A percentile compares a stretch with the other conserved stretches of the same genome.
Evolutionary conservation across 352 stramenopile genomes (phyloP).

Genomic region (Globisporangium perplexum): DNA sequence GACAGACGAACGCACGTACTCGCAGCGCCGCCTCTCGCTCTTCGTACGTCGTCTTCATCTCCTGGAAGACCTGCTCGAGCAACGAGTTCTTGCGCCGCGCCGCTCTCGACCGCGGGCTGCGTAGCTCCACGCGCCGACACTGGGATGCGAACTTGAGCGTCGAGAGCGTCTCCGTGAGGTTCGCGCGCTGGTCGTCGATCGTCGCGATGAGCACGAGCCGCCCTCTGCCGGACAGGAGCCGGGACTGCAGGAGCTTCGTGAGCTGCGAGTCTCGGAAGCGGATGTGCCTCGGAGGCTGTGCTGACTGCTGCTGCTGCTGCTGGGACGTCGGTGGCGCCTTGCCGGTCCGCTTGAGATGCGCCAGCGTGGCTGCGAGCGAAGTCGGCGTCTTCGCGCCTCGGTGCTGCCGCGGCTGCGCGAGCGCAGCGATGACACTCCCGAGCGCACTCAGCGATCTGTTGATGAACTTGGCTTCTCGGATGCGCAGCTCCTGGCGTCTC

Average conservation of each 20-base stretch:
- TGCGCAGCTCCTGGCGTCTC: slow-evolving; percentile 46
- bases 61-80: slow-evolving; percentile 39
- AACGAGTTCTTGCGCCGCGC: slow-evolving; percentile 22
- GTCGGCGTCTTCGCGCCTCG: not conserved
- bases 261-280: slow-evolving; percentile 71
- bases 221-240: slow-evolving; percentile 38
- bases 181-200: slow-evolving; percentile 42
- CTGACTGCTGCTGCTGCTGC: slow-evolving; percentile 1
- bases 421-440: slow-evolving; percentile 55
- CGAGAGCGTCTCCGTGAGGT: slow-evolving; percentile 59
- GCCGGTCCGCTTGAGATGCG: not conserved
- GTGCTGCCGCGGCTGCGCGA: slow-evolving; percentile 28
- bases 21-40: slow-evolving; percentile 38
- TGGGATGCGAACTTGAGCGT: slow-evolving; percentile 75
- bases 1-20: slow-evolving; percentile 17
- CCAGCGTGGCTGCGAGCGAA: not conserved
- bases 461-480: slow-evolving; percentile 78
- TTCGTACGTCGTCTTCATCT: slow-evolving; percentile 49
- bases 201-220: slow-evolving; percentile 56
- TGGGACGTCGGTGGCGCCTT: not conserved
- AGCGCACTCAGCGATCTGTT: slow-evolving; percentile 64
- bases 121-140: slow-evolving; percentile 55
- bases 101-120: slow-evolving; percentile 12
- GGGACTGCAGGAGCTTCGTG: slow-evolving; percentile 58
- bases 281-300: slow-evolving; percentile 24